Conservation (phyloP, 129 eudicot genomes). For the Gnaphalium uliginosum region DNA sequence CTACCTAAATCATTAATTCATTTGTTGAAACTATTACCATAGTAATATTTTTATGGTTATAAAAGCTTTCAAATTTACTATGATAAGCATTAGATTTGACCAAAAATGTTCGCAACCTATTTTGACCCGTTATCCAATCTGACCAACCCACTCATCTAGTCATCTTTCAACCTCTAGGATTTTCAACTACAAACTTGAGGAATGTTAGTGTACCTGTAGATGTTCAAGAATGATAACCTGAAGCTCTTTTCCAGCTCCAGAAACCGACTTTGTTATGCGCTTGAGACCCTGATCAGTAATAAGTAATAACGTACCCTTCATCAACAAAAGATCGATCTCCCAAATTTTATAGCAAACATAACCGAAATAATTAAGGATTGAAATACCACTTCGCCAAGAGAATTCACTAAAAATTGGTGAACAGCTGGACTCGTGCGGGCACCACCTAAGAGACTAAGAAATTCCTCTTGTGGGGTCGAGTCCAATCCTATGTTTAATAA, state of each 20-base stretch:
- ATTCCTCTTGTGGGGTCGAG: conserved; percentile 94
- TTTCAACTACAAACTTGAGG: conserved; percentile 1
- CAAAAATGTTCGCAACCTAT: background rate
- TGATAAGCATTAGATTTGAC: background rate
- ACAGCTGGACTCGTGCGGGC: conserved; percentile 95
- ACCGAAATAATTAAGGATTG: conserved; percentile 11
- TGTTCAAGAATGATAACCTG: conserved; percentile 82
- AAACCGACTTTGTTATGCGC: conserved; percentile 74
- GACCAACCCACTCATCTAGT: too few relatives aligned
- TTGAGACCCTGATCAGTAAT: conserved; percentile 77
- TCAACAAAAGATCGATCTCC: conserved; percentile 8
- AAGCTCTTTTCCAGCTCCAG: conserved; percentile 91
- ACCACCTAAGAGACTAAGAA: conserved; percentile 91
- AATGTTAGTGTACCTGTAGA: conserved; percentile 64
- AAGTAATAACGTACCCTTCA: too few relatives aligned
- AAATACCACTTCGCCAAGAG: conserved; percentile 93
- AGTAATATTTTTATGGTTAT: background rate
- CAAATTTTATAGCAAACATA: conserved; percentile 1
- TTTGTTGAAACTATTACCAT: background rate
- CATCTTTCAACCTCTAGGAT: background rate
- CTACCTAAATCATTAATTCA: background rate
- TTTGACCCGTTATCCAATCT: too few relatives aligned
- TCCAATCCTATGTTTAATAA: conserved; percentile 61
- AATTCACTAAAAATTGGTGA: conserved; percentile 88
- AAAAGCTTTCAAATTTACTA: background rate